Conservation (phyloP, 2,329 filamentous ascomycete species). For the Fusarium euwallaceae region DNA sequence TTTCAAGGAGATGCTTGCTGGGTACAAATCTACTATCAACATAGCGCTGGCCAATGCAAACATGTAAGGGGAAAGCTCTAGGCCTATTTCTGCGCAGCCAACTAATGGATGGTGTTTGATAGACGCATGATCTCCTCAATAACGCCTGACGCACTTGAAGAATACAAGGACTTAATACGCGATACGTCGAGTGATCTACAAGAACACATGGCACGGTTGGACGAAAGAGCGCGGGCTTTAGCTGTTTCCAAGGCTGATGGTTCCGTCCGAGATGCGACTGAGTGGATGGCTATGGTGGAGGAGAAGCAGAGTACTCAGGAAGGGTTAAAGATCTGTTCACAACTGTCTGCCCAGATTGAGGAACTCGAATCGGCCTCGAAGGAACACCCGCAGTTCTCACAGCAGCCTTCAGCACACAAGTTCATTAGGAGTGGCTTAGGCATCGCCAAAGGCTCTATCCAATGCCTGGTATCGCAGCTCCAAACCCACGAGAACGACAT, state of each 20-base stretch:
- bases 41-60: constrained; percentile 40
- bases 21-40: constrained; percentile 53
- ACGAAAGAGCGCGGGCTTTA: constrained; percentile 20
- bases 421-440: no score
- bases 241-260: constrained; percentile 9
- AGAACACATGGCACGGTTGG: constrained; percentile 19
- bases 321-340: constrained; percentile 39
- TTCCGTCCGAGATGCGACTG: constrained; percentile 18
- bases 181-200: constrained; percentile 30
- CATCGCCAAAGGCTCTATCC: no score
- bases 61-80: constrained; percentile 19
- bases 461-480: no score
- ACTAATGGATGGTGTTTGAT: neutral
- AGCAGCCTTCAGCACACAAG: no score
- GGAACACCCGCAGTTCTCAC: constrained; percentile 25
- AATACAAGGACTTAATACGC: constrained; percentile 21
- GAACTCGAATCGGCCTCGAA: constrained; percentile 28
- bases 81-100: neutral
- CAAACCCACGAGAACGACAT: no score
- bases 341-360: constrained; percentile 40
- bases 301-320: constrained; percentile 43
- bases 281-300: constrained; percentile 38
- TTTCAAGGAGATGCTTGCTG: constrained; percentile 55
- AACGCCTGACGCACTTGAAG: constrained; percentile 8
- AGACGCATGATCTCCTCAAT: neutral